Conservation (phyloP, 1,284 basidiomycete genomes). For the Ganoderma meredithae region DNA sequence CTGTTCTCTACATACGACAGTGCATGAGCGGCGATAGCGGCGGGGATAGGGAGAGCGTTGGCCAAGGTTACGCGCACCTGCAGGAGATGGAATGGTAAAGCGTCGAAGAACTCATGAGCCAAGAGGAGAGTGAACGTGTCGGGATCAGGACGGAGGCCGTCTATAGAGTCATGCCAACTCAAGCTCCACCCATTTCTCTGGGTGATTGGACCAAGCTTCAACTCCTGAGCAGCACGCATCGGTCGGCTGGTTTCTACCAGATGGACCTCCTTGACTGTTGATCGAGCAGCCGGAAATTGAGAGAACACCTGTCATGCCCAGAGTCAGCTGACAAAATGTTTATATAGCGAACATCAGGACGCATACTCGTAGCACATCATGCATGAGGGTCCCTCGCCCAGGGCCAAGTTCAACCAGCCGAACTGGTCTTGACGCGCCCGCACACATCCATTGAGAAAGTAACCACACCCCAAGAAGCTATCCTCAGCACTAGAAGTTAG, state of each 20-base stretch:
- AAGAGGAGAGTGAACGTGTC: conserved; percentile 85
- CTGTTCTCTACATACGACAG: conserved; percentile 65
- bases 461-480: conserved; percentile 91
- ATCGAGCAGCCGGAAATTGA: conserved; percentile 52
- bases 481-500: conserved; percentile 39
- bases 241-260: conserved; percentile 84
- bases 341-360: not conserved
- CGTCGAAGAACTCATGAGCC: conserved; percentile 99
- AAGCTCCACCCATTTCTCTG: conserved; percentile 48
- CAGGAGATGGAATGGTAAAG: conserved; percentile 91
- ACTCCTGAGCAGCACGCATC: conserved; percentile 71
- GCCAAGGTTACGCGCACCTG: conserved; percentile 57
- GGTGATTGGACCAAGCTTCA: conserved; percentile 52
- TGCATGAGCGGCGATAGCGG: not conserved
- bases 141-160: conserved; percentile 63
- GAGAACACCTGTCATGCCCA: conserved; percentile 57
- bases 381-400: conserved; percentile 91
- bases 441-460: conserved; percentile 78
- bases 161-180: conserved; percentile 80
- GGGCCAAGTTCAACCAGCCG: conserved; percentile 94
- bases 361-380: conserved; percentile 88
- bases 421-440: conserved; percentile 59
- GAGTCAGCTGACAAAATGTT: not conserved
- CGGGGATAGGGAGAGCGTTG: conserved; percentile 27
- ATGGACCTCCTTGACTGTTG: conserved; percentile 64